Evolutionary conservation across 345 rosid species (phyloP).

Genomic region (Populus alba): DNA sequence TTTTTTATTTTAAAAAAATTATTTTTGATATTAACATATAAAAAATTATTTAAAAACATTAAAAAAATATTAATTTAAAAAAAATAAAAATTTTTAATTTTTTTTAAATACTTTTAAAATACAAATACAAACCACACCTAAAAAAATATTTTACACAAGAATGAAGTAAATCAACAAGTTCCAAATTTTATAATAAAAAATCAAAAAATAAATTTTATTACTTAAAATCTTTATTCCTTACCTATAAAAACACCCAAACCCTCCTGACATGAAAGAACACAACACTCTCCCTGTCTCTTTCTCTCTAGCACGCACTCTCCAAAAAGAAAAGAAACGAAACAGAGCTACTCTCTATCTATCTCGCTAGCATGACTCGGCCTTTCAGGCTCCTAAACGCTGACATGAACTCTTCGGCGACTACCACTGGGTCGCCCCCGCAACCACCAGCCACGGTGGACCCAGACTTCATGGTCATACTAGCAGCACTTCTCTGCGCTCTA

Average conservation of each 20-base stretch:
- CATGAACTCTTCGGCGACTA: conserved; percentile 40
- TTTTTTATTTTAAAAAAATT: too few species aligned
- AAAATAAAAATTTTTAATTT: too few species aligned
- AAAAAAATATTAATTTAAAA: too few species aligned
- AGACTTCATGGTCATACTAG: conserved; percentile 76
- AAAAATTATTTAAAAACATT: too few species aligned
- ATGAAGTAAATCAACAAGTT: not conserved
- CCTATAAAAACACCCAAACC: conserved; percentile 7
- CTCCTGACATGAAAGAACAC: not conserved
- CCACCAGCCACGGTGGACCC: conserved; percentile 42
- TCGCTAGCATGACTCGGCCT: conserved; percentile 66
- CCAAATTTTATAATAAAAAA: not conserved
- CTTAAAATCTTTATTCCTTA: not conserved
- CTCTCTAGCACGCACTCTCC: not conserved
- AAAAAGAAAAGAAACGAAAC: not conserved
- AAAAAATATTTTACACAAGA: not conserved
- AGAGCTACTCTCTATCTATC: conserved; percentile 8
- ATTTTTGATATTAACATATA: too few species aligned
- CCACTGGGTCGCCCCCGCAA: conserved; percentile 6
- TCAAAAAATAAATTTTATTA: too few species aligned
- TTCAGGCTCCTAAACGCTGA: conserved; percentile 48
- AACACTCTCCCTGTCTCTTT: not conserved
- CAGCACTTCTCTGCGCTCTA: conserved; percentile 82
- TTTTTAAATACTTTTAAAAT: too few species aligned
- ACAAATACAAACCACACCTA: too few species aligned